Percentiles rank a stretch among this genome's conserved stretches.
Conservation (phyloP, 2,329 filamentous ascomycete species). For the Stenocarpella maydis region DNA sequence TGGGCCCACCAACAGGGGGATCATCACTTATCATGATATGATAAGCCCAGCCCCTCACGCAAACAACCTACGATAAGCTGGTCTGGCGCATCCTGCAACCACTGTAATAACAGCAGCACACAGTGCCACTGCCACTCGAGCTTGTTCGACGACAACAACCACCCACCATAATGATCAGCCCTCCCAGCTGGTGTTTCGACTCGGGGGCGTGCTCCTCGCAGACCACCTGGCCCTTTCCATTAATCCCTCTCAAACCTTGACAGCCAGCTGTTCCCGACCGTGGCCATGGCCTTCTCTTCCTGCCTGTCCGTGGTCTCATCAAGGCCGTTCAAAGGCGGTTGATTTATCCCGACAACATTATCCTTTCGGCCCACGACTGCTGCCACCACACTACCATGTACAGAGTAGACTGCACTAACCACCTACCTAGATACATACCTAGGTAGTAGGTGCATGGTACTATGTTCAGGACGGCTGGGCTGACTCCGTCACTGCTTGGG, state of each 20-base stretch:
- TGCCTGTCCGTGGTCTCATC: no score
- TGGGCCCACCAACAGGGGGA: constrained; percentile 3
- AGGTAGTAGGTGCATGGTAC: no score
- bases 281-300: not conserved
- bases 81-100: constrained; percentile 29
- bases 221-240: not conserved
- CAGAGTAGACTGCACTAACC: no score
- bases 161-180: not conserved
- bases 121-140: constrained; percentile 7
- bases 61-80: constrained; percentile 26
- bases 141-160: not conserved
- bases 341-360: not conserved
- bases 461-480: not conserved
- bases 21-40: constrained; percentile 17
- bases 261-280: not conserved
- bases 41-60: constrained; percentile 23
- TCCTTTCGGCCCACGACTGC: constrained; percentile 10
- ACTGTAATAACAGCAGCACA: constrained; percentile 28
- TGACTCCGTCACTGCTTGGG: constrained; percentile 13
- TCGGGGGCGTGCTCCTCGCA: not conserved
- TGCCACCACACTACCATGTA: not conserved
- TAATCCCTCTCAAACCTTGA: constrained; percentile 12
- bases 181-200: constrained; percentile 7
- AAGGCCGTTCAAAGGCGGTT: not conserved
- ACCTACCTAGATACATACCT: no score